Conservation (phyloP, 1,284 basidiomycete species). For the Tilletiaria anomala region DNA sequence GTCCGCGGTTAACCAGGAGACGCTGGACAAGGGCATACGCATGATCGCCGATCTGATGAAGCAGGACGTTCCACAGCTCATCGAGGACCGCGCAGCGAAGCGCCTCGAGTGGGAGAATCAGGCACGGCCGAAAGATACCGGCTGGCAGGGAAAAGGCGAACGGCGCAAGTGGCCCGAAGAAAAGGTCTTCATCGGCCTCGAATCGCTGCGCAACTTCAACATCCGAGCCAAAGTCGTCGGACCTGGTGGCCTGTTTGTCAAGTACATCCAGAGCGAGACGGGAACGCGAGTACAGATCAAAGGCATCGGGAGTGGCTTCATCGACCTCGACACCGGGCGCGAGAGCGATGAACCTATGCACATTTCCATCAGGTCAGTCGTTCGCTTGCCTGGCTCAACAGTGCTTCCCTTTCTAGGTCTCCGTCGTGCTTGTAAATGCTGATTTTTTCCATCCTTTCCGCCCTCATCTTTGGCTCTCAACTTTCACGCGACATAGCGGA, state of each 20-base stretch:
- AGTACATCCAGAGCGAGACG: slow-evolving; percentile 94
- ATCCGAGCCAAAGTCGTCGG: slow-evolving; percentile 94
- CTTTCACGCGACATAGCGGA: too few relatives aligned
- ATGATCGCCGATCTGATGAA: slow-evolving; percentile 75
- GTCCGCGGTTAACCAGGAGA: slow-evolving; percentile 63
- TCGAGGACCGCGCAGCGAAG: slow-evolving; percentile 21
- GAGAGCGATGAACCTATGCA: slow-evolving; percentile 87
- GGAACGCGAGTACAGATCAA: slow-evolving; percentile 96
- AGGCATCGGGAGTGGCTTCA: slow-evolving; percentile 82
- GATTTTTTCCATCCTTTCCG: not conserved
- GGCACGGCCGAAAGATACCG: too few relatives aligned
- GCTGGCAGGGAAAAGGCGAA: too few relatives aligned
- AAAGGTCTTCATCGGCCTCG: slow-evolving; percentile 56
- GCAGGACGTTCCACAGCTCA: slow-evolving; percentile 48
- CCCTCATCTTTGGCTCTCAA: too few relatives aligned
- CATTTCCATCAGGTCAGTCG: too few relatives aligned
- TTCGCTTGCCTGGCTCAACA: slow-evolving; percentile 5
- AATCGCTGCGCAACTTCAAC: slow-evolving; percentile 88
- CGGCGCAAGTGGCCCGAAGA: slow-evolving; percentile 27
- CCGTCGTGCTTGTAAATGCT: not conserved
- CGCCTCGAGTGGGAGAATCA: slow-evolving; percentile 57
- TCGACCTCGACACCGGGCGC: slow-evolving; percentile 80
- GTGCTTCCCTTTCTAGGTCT: too few relatives aligned
- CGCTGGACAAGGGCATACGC: slow-evolving; percentile 63
- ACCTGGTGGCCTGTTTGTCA: slow-evolving; percentile 77